Conservation (phyloP, 371 early-diverging fungal genomes). For the Mortierella sp. region DNA sequence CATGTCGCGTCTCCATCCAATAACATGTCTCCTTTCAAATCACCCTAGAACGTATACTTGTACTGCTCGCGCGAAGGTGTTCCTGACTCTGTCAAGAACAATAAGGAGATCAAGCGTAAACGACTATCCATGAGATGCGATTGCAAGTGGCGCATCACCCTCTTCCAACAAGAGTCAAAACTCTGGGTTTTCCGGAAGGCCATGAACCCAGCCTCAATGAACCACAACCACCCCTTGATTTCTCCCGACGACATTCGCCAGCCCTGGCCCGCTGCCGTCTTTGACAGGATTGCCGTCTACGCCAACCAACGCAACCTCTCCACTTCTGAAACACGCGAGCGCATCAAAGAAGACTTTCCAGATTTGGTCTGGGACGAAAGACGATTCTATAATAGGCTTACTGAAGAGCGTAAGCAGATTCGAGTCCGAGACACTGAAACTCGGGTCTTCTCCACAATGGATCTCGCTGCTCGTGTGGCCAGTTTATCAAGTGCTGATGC, state of each 20-base stretch:
- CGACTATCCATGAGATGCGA: conserved; percentile 72
- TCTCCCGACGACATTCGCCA: conserved; percentile 73
- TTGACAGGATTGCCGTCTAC: conserved; percentile 67
- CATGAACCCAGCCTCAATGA: conserved; percentile 67
- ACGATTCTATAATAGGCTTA: conserved; percentile 72
- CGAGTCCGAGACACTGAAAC: conserved; percentile 64
- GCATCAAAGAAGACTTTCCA: conserved; percentile 65
- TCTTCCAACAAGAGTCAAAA: conserved; percentile 68
- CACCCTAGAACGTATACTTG: conserved; percentile 68
- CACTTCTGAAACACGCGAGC: conserved; percentile 69
- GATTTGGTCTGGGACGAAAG: conserved; percentile 73
- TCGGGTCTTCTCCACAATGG: conserved; percentile 65
- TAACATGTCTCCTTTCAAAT: not conserved
- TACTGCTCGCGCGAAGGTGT: conserved; percentile 76
- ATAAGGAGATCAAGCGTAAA: conserved; percentile 70
- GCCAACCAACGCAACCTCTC: conserved; percentile 64
- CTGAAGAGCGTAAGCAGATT: conserved; percentile 73
- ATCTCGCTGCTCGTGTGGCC: conserved; percentile 63
- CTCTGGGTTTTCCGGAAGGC: conserved; percentile 73
- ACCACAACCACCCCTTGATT: conserved; percentile 70
- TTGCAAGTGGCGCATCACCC: conserved; percentile 74
- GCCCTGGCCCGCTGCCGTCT: conserved; percentile 70
- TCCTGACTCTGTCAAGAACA: conserved; percentile 70
- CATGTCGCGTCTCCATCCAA: not conserved
- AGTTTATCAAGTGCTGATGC: conserved; percentile 55